Conservation (phyloP, 2,329 filamentous ascomycete genomes). For the Fusarium pseudograminearum region DNA sequence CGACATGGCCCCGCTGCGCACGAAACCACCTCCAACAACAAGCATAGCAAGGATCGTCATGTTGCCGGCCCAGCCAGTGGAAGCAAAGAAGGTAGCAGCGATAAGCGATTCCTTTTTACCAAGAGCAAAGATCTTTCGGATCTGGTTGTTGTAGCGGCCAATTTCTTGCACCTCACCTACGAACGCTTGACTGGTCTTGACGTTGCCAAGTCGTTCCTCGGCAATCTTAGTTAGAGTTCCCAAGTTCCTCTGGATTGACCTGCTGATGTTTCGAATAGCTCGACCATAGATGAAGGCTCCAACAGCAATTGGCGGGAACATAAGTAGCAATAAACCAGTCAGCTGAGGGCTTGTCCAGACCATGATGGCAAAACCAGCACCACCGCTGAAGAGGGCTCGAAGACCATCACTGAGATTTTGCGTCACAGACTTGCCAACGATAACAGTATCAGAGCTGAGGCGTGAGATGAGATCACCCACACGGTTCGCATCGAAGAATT, state of each 20-base stretch:
- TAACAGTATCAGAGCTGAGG: constrained; percentile 94
- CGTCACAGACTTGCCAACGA: constrained; percentile 98
- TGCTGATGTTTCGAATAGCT: constrained; percentile 87
- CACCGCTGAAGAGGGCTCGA: constrained; percentile 87
- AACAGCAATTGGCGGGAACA: constrained; percentile 91
- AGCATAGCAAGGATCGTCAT: constrained; percentile 94
- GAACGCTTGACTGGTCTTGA: constrained; percentile 96
- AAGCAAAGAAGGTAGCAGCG: constrained; percentile 88
- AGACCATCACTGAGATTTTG: constrained; percentile 98
- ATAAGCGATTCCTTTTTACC: constrained; percentile 89
- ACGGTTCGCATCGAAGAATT: constrained; percentile 98
- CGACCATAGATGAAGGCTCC: constrained; percentile 93
- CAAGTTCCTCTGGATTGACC: constrained; percentile 92
- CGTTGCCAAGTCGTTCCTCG: constrained; percentile 96
- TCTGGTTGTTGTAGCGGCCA: constrained; percentile 88
- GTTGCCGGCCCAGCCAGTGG: constrained; percentile 93
- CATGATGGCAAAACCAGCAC: constrained; percentile 92
- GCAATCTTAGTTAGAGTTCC: constrained; percentile 96
- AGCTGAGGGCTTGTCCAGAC: constrained; percentile 93
- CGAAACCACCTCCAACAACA: constrained; percentile 90
- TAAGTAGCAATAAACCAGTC: constrained; percentile 84
- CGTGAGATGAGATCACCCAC: constrained; percentile 97
- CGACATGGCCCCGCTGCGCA: constrained; percentile 85
- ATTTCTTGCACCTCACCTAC: constrained; percentile 93
- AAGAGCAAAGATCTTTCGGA: constrained; percentile 90